Base-by-base conservation (phyloP, 2,329 filamentous ascomycete genomes). In the Xylariaceae sp. region DNA sequence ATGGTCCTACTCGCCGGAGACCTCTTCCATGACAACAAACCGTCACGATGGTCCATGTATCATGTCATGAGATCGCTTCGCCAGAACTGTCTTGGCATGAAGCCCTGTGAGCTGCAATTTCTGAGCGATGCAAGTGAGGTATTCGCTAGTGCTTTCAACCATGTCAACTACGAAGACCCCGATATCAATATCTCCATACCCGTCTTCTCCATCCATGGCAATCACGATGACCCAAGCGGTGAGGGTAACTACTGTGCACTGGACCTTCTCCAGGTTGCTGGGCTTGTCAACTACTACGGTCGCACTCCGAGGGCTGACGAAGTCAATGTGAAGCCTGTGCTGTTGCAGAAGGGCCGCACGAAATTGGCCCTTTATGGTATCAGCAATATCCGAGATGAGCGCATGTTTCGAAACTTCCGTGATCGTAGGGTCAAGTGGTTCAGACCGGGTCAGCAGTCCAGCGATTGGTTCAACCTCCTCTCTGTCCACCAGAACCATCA, bases 111-210 rank as follows among this genome's bases (percentile, higher is more conserved):
- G 63, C 74, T 98, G 45, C 88, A 98, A 64, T 89, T 97, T 65
- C 74, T 98, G 34, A 95, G 89, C 60, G 93, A 98, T 64, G 89
- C 88, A 7, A 89, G 83, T 52, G 87, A 95, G 56, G 87, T 91
- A 48, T 96, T 98, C 55, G 85, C 89, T 47, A 87, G 87, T 6
- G 83, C 89, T 0, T 95, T 96, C 60, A 84, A 89, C 37, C 87
- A 96, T 62, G 91, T 95, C 65, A 98, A 98, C 65, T 98, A 98
- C 65, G 89, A 97, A 64, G 93, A 98, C 57, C 81, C 88, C 18
- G 89, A 98, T 55, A 96, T 98, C 64, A 98, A 98, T 57, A 81
- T 98, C 46, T 88, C 90, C 1, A 96, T 97, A 42, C 93, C 93
- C 0, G 89, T 98, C 19, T 98, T 98, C 61, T 95, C 91, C 1